A percentile compares a stretch with the other conserved stretches of the same genome.
phyloP scores from a whole-genome alignment of 805 yeast species.

The Lipomyces spencermartinsiae region DNA sequence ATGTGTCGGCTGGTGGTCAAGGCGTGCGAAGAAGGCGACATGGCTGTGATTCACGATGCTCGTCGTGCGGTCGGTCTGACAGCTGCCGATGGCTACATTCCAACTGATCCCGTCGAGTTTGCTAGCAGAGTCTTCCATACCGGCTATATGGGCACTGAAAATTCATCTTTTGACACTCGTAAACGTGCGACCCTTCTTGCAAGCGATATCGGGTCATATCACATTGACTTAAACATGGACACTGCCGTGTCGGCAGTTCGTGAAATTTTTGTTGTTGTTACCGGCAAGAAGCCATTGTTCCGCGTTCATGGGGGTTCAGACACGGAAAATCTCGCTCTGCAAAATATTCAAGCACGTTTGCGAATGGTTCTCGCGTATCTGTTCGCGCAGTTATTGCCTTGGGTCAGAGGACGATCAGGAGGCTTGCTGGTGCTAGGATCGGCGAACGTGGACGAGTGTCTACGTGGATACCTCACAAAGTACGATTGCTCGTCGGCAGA shows the following conservation, averaged over 20 bases:
- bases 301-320: conserved; percentile 93
- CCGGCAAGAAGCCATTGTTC: conserved; percentile 87
- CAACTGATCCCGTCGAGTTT: conserved; percentile 75
- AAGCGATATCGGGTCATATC: conserved; percentile 80
- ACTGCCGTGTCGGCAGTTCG: conserved; percentile 75
- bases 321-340: conserved; percentile 91
- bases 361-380: conserved; percentile 94
- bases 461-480: conserved; percentile 93
- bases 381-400: conserved; percentile 93
- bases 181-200: conserved; percentile 80
- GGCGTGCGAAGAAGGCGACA: conserved; percentile 64
- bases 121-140: conserved; percentile 82
- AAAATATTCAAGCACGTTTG: conserved; percentile 94
- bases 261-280: conserved; percentile 79
- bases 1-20: conserved; percentile 87
- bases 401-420: conserved; percentile 79
- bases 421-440: conserved; percentile 92
- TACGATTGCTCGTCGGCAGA: conserved; percentile 98
- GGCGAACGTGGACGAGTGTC: conserved; percentile 96
- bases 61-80: conserved; percentile 66
- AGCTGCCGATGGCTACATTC: conserved; percentile 62
- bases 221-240: conserved; percentile 92
- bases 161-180: conserved; percentile 89
- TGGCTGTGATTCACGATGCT: conserved; percentile 78
- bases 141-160: conserved; percentile 93